Percentiles rank a stretch among this genome's conserved stretches.
phyloP scores from a whole-genome alignment of 805 yeast genomes.

The Pichia californica region DNA sequence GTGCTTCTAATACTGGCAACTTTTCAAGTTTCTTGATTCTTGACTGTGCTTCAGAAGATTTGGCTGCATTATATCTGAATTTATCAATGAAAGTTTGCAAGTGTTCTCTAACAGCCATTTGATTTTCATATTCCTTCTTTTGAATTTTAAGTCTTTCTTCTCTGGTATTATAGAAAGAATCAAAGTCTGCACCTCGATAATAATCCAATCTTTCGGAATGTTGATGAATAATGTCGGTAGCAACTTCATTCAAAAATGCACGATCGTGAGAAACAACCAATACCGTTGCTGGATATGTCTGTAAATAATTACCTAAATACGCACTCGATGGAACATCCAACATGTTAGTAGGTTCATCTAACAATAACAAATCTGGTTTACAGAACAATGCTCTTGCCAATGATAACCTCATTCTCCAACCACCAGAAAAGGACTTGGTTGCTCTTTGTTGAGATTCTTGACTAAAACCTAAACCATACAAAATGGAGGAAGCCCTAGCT shows the following conservation, averaged over 20 bases:
- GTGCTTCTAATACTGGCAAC: conserved; percentile 86
- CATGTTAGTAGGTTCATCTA: conserved; percentile 99
- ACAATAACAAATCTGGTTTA: conserved; percentile 84
- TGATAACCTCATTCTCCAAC: conserved; percentile 99
- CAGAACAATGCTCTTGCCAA: conserved; percentile 96
- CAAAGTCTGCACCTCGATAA: conserved; percentile 91
- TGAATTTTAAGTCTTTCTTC: conserved; percentile 95
- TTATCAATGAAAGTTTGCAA: conserved; percentile 93
- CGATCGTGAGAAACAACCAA: conserved; percentile 97
- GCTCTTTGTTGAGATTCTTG: conserved; percentile 75
- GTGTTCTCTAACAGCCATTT: conserved; percentile 92
- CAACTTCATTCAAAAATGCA: conserved; percentile 93
- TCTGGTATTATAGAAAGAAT: conserved; percentile 83
- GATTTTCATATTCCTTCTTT: conserved; percentile 92
- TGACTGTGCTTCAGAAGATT: conserved; percentile 95
- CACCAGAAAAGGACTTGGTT: conserved; percentile 94
- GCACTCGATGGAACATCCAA: conserved; percentile 99
- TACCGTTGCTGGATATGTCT: conserved; percentile 86
- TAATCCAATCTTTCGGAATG: conserved; percentile 96
- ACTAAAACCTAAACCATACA: conserved; percentile 91
- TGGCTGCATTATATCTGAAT: conserved; percentile 95
- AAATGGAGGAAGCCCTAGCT: conserved; percentile 89
- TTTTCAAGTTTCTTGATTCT: conserved; percentile 95
- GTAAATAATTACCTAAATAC: conserved; percentile 82
- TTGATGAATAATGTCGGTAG: conserved; percentile 96